phyloP scores from a whole-genome alignment of 768 basidiomycete species.

The Dentipellis sp. region DNA sequence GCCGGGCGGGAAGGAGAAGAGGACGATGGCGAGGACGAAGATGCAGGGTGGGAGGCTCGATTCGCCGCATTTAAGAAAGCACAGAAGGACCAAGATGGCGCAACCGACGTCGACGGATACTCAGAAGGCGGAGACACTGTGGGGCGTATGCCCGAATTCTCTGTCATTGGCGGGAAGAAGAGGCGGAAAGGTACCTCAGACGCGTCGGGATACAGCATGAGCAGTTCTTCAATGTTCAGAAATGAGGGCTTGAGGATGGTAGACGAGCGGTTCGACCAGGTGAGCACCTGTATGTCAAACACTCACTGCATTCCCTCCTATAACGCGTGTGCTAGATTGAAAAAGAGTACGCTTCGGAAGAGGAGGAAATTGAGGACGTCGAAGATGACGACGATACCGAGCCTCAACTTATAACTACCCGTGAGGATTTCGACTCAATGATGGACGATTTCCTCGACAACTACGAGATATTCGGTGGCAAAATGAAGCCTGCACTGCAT shows the following conservation, averaged over 20 bases:
- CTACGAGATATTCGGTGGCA: conserved; percentile 85
- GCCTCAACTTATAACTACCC: conserved; percentile 68
- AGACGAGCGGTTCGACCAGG: conserved; percentile 93
- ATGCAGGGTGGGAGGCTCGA: conserved; percentile 63
- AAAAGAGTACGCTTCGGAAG: conserved; percentile 66
- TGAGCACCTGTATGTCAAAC: conserved; percentile 23
- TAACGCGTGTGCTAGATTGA: conserved; percentile 49
- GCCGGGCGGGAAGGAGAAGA: conserved; percentile 18
- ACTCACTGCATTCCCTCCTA: neutral
- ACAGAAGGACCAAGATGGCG: conserved; percentile 16
- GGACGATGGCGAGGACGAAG: conserved; percentile 21
- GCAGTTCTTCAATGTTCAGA: conserved; percentile 90
- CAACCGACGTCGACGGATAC: conserved; percentile 34
- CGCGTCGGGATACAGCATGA: conserved; percentile 95
- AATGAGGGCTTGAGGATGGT: conserved; percentile 82
- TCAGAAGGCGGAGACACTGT: conserved; percentile 81
- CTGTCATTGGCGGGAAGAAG: conserved; percentile 74
- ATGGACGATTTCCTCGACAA: conserved; percentile 91
- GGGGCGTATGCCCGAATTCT: conserved; percentile 60
- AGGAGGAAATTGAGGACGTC: conserved; percentile 30
- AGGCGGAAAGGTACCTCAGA: conserved; percentile 69
- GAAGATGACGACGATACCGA: conserved; percentile 47
- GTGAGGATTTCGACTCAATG: conserved; percentile 85
- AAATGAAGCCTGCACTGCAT: conserved; percentile 66
- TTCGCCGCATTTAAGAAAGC: conserved; percentile 73